These are phyloP conservation scores for Paraconiothyrium brasiliense DNA, from an alignment of 2,329 filamentous ascomycete species.

Conservation along the genomic window DNA sequence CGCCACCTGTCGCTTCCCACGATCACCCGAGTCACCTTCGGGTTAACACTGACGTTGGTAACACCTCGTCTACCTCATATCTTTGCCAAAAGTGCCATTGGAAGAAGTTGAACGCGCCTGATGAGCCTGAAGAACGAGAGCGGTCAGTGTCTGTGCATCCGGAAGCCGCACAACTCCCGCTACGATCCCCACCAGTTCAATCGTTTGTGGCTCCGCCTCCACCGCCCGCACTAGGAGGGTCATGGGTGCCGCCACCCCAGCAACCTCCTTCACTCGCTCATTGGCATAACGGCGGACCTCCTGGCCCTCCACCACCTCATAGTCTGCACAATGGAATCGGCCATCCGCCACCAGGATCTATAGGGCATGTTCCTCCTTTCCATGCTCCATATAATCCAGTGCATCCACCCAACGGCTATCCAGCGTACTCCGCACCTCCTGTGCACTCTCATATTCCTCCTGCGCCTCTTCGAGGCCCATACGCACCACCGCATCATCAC, in stretches of 20 bases:
- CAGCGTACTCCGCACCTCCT: conserved; percentile 41
- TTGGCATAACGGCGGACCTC: conserved; percentile 41
- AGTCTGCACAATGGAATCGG: conserved; percentile 43
- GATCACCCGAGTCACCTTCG: conserved; percentile 27
- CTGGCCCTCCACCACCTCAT: conserved; percentile 34
- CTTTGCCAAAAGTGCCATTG: conserved; percentile 61
- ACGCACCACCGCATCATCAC: conserved; percentile 32
- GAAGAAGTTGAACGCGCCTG: conserved; percentile 52
- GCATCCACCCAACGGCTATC: conserved; percentile 46
- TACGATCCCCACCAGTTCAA: conserved; percentile 45
- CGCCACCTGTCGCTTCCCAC: conserved; percentile 32
- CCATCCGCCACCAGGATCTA: conserved; percentile 36
- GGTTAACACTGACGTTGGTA: conserved; percentile 35
- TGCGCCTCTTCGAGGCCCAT: conserved; percentile 39
- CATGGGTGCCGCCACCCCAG: conserved; percentile 23
- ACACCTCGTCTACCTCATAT: conserved; percentile 33
- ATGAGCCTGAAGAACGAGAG: conserved; percentile 42
- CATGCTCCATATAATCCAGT: conserved; percentile 42
- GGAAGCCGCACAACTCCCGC: conserved; percentile 46
- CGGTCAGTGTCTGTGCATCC: conserved; percentile 38
- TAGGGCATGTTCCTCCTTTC: conserved; percentile 41
- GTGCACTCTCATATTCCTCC: conserved; percentile 42
- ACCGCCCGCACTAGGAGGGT: conserved; percentile 27
- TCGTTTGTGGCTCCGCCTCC: conserved; percentile 31
- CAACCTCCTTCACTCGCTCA: conserved; percentile 42